phyloP scores from a whole-genome alignment of 2,329 filamentous ascomycete species.

The Aspergillus caelatus region DNA sequence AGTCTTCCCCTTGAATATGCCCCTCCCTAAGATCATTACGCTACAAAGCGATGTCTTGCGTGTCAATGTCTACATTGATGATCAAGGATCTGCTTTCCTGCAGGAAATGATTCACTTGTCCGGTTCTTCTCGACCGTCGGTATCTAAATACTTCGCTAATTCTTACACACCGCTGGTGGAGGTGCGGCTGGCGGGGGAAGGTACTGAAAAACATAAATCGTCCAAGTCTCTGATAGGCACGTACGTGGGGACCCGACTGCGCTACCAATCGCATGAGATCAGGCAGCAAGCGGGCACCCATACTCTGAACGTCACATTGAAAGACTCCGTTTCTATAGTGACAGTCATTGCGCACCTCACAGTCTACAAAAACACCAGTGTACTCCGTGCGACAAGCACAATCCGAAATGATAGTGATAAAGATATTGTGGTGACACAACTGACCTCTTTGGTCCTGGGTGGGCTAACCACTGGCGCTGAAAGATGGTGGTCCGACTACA shows the following conservation, averaged over 20 bases:
- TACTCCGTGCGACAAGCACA: slow-evolving; percentile 24
- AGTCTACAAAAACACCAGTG: slow-evolving; percentile 18
- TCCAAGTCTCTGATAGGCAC: slow-evolving; percentile 29
- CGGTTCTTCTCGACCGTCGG: not conserved
- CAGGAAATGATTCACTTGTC: slow-evolving; percentile 7
- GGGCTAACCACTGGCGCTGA: slow-evolving; percentile 18
- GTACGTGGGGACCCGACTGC: slow-evolving; percentile 26
- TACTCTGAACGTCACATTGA: slow-evolving; percentile 20
- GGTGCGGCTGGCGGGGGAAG: slow-evolving; percentile 29
- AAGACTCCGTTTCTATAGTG: slow-evolving; percentile 20
- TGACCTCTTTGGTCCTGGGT: slow-evolving; percentile 29
- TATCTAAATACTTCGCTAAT: slow-evolving; percentile 10
- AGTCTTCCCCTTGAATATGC: not conserved
- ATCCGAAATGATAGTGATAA: slow-evolving; percentile 23
- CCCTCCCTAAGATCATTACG: slow-evolving; percentile 4
- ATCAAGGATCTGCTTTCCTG: slow-evolving; percentile 11
- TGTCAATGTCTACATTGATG: slow-evolving; percentile 9
- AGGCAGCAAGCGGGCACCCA: not conserved
- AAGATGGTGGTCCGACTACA: slow-evolving; percentile 29
- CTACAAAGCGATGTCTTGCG: slow-evolving; percentile 3
- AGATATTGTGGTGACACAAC: slow-evolving; percentile 21
- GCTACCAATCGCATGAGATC: slow-evolving; percentile 24
- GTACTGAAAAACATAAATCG: slow-evolving; percentile 25
- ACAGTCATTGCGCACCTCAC: slow-evolving; percentile 24
- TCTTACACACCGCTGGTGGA: slow-evolving; percentile 22